Percentiles rank a stretch among this genome's conserved stretches.
Evolutionary conservation across 2,329 filamentous ascomycete species (phyloP).

Genomic region (Verticillium zaregamsianum): DNA sequence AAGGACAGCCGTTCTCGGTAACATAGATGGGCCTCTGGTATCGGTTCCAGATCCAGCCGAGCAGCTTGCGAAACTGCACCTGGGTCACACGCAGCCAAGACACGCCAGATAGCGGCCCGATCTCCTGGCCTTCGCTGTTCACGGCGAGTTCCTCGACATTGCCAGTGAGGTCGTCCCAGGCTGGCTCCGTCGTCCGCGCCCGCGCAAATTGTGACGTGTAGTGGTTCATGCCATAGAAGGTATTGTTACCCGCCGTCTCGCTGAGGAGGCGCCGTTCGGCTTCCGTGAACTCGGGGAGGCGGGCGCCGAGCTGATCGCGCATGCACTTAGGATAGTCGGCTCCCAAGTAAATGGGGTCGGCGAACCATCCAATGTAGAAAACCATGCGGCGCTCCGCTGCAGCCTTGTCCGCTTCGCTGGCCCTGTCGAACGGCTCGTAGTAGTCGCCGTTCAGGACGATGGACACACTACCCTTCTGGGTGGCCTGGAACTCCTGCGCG

Average conservation of each 20-base stretch:
- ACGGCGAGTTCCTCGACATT: slow-evolving; percentile 70
- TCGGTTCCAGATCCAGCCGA: slow-evolving; percentile 72
- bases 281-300: slow-evolving; percentile 68
- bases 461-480: slow-evolving; percentile 71
- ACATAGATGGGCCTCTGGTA: slow-evolving; percentile 76
- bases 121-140: slow-evolving; percentile 67
- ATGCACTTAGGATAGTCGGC: slow-evolving; percentile 75
- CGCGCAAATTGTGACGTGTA: slow-evolving; percentile 87
- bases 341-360: slow-evolving; percentile 80
- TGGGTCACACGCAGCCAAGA: slow-evolving; percentile 76
- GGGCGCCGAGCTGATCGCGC: slow-evolving; percentile 73
- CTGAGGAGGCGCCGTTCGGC: slow-evolving; percentile 69
- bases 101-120: slow-evolving; percentile 78
- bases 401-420: slow-evolving; percentile 70
- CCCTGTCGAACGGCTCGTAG: slow-evolving; percentile 68
- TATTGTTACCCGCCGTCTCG: slow-evolving; percentile 64
- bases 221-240: slow-evolving; percentile 94
- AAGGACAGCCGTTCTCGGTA: slow-evolving; percentile 86
- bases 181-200: slow-evolving; percentile 59
- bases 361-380: slow-evolving; percentile 85
- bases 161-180: slow-evolving; percentile 65
- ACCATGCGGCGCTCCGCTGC: slow-evolving; percentile 79
- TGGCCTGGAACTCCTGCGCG: slow-evolving; percentile 73
- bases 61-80: slow-evolving; percentile 70
- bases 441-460: slow-evolving; percentile 86